Evolutionary conservation across 176 grass and related monocot genomes (phyloP), one percentile per base, ranked within the genome.

Genomic region (Carex cristatella): DNA sequence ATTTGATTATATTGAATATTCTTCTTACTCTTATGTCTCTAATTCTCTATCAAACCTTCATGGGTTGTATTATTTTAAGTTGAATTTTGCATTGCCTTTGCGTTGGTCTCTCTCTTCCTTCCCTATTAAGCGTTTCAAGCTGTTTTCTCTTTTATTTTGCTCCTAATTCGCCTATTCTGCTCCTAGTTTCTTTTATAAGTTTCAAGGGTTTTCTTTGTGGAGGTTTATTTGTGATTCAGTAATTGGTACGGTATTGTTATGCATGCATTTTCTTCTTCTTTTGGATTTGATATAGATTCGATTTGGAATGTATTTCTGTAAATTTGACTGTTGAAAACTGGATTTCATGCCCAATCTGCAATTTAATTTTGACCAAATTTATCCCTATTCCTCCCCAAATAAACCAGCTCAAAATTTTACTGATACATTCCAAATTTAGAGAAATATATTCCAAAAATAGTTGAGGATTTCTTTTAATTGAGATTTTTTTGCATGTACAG

Each of bases 71-170:
- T 18, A 37, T 54, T 15, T 23, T 0, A 68, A 18, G n/a, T 83
- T 83, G 64, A 83, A 83, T 5, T 27, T 27, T 7, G 10, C 33
- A 42, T 46, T 65, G 61, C 32, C 40, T 67, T 46, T 48, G 38
- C 42, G 60, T 62, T n/a, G 1, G 80, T 67, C 37, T 33, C 35
- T 38, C 19, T 65, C 81, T 83, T 69, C 38, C 81, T 83, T 83
- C 4, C 28, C 37, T 3, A 18, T 30, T 28, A 83, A 51, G 60
- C 81, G 37, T 15, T 15, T n/a, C 18, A 56, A 69, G 8, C 15
- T 55, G 46, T 79, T 12, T 16, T 63, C n/a, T 48, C 16, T 44
- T 9, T 81, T 2, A 12, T 42, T 81, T 19, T 44, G 33, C 79
- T 38, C 79, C 56, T 61, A 23, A 35, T 30, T 61, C 14, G 32